A percentile compares a stretch with the other conserved stretches of the same genome.
Conservation (phyloP, 2,329 filamentous ascomycete species). For the Pezicula neosporulosa region DNA sequence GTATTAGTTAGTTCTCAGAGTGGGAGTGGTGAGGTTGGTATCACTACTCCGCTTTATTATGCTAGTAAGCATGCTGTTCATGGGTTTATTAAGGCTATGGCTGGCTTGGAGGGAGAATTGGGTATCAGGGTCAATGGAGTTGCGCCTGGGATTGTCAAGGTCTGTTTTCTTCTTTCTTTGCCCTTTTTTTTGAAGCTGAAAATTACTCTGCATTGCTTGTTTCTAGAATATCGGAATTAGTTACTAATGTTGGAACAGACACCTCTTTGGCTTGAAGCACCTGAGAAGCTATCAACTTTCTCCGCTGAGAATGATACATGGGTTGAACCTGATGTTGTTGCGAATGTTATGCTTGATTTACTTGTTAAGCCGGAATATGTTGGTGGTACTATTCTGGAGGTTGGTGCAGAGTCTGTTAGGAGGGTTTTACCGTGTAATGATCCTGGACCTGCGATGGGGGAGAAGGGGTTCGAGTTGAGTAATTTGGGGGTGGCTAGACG, state of each 20-base stretch:
- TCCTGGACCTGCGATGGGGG: conserved; percentile 29
- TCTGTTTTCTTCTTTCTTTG: conserved; percentile 19
- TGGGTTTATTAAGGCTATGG: conserved; percentile 41
- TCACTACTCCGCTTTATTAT: conserved; percentile 41
- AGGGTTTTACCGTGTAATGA: conserved; percentile 34
- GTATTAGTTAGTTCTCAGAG: not conserved
- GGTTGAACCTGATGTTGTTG: conserved; percentile 39
- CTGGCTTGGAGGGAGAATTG: conserved; percentile 28
- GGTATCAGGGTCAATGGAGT: conserved; percentile 40
- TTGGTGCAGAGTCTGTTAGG: conserved; percentile 30
- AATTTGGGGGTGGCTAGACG: no score
- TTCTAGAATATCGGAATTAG: no score
- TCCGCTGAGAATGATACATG: conserved; percentile 31
- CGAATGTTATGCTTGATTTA: conserved; percentile 39
- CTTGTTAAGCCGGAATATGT: conserved; percentile 29
- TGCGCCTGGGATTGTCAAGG: conserved; percentile 33
- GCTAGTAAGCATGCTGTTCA: conserved; percentile 46
- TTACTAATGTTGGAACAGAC: conserved; percentile 26
- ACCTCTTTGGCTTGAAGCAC: conserved; percentile 41
- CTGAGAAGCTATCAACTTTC: conserved; percentile 31
- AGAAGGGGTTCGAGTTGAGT: no score
- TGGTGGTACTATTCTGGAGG: conserved; percentile 40
- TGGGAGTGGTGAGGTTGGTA: conserved; percentile 3
- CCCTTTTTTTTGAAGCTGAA: not conserved
- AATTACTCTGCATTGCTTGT: not conserved